These are phyloP conservation scores for Vitis vinifera DNA, from an alignment of 164 flowering plant species.

Conservation along the genomic window DNA sequence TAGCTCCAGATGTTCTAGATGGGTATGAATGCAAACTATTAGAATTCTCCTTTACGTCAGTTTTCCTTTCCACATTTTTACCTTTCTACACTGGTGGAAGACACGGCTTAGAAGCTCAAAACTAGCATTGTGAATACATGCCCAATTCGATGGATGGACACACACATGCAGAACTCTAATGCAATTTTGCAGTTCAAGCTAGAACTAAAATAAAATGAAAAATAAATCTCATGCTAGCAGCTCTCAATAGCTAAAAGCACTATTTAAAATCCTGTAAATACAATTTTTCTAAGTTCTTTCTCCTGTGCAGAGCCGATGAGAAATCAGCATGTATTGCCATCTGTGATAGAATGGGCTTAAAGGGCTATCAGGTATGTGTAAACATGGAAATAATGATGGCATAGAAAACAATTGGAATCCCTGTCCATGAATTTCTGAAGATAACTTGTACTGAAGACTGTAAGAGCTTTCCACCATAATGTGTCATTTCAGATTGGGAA, in stretches of 20 bases:
- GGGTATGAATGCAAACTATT: slow-evolving; percentile 33
- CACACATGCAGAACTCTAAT: background rate
- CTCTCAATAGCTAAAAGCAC: background rate
- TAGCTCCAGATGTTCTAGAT: slow-evolving; percentile 63
- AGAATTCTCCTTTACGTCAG: background rate
- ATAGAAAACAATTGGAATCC: background rate
- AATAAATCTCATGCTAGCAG: too few species aligned
- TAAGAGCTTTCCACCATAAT: background rate
- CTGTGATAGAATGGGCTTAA: slow-evolving; percentile 70
- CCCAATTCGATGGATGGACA: too few species aligned
- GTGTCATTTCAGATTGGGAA: slow-evolving; percentile 65
- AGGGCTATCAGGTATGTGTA: slow-evolving; percentile 78
- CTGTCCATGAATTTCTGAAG: background rate
- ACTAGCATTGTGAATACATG: too few species aligned
- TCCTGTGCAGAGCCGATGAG: slow-evolving; percentile 58
- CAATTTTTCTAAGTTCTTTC: slow-evolving; percentile 1
- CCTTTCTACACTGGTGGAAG: too few species aligned
- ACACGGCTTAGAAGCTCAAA: too few species aligned
- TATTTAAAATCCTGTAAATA: background rate
- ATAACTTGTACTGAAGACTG: background rate
- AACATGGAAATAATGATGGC: slow-evolving; percentile 1
- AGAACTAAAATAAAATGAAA: too few species aligned
- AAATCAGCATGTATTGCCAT: slow-evolving; percentile 64
- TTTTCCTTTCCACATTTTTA: background rate
- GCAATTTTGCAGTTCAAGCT: background rate